Evolutionary conservation across 2,329 filamentous ascomycete genomes (phyloP), one percentile per base, ranked within the genome.

Genomic region (Huntiella omanensis): DNA sequence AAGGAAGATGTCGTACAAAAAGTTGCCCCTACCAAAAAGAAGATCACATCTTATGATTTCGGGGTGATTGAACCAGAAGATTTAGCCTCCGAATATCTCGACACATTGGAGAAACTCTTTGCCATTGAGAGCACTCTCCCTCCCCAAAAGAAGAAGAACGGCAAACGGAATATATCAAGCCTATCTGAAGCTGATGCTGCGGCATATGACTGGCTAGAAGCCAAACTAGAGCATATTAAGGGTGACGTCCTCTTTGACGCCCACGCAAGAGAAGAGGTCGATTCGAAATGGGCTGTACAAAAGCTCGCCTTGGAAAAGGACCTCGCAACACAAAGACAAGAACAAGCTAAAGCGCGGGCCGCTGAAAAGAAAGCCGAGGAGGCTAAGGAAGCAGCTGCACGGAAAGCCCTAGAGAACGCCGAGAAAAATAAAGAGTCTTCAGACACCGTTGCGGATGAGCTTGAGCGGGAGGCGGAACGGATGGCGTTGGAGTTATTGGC

Each of bases 211-310:
- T 83, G 77, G 54, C 61, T 93, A 2, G 69, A 80, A 36, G 75
- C 77, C 12, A 92, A 87, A 57, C 64, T 95, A 35, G 70, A 76
- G 34, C 73, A 73, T 50, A 83, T 95, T 37, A 80, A 91, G 55
- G 80, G 75, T 19, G 83, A 88, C 56, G 67, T 85, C 12, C 63
- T 88, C 3, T 86, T 87, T 55, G 82, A 88, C 56, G 71, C 69
- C 48, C 66, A 69, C 40, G 38, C 42, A n/a, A 49, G 44, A 33
- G 40, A 43, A 40, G 59, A 71, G 33, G 82, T 80, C 4, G 74
- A 83, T 47, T 64, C 72, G 49, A 64, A 71, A 54, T 87, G 82
- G 83, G 71, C 68, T 50, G 59, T 64, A 4, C 70, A 70, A 50
- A 69, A 67, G 35, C 67, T 76, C 33, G 62, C 68, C 16, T 57